Evolutionary conservation across 306 rosid species (phyloP).

Genomic region (Herpetospermum pedunculosum): DNA sequence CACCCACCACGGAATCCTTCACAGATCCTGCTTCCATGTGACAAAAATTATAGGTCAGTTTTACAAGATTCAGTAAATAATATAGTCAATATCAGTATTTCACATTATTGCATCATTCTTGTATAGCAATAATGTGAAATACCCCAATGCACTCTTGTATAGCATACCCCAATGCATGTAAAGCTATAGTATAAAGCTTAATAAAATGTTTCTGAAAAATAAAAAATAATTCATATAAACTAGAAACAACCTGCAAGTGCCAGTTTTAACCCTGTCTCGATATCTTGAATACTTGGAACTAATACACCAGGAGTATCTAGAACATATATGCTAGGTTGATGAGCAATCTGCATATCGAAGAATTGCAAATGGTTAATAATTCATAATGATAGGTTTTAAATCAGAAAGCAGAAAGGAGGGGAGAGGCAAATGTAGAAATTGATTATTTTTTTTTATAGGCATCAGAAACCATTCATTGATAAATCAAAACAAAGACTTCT

Average conservation of each 20-base stretch:
- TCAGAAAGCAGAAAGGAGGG: not conserved
- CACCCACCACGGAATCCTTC: slow-evolving; percentile 84
- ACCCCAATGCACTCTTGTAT: not conserved
- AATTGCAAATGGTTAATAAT: not conserved
- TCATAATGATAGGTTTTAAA: not conserved
- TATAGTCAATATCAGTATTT: not conserved
- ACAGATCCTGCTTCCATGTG: slow-evolving; percentile 58
- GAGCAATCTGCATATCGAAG: slow-evolving; percentile 59
- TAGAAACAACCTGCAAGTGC: slow-evolving; percentile 69
- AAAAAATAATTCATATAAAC: not conserved
- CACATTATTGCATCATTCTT: not conserved
- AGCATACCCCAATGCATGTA: not conserved
- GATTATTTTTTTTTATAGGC: no score
- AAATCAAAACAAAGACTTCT: not conserved
- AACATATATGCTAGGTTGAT: slow-evolving; percentile 86
- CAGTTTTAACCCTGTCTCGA: slow-evolving; percentile 82
- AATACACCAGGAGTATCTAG: slow-evolving; percentile 92
- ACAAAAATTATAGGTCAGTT: not conserved
- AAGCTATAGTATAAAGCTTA: not conserved
- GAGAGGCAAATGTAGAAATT: not conserved
- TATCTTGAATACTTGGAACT: slow-evolving; percentile 78
- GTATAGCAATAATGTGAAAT: no score
- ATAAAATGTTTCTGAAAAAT: not conserved
- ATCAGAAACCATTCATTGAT: no score
- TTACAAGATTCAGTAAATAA: not conserved